Base-by-base conservation (phyloP, 2,329 filamentous ascomycete genomes). In the Coniochaeta sp. region DNA sequence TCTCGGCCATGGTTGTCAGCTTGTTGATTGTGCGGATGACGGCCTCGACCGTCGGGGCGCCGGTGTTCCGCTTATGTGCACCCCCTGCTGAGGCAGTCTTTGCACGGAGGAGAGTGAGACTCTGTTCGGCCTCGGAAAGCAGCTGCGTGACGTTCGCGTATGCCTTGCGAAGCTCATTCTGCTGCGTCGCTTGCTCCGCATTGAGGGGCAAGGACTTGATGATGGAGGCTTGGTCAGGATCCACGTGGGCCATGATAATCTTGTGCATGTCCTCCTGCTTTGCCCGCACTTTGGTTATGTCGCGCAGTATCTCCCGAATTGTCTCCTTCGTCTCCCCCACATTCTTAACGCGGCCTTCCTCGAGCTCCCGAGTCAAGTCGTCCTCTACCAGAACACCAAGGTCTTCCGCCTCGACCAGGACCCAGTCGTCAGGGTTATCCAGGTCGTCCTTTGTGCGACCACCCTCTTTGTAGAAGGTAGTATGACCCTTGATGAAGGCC, bases 1-100 rank as follows among this genome's bases (percentile, higher is more conserved):
- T 91, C 78, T 98, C 91, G 0, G 90, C 90, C 88, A 97, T 93
- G 62, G 80, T 84, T 36, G 93, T 97, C 89, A 99, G 93, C 70
- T 95, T 96, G 61, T 81, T 80, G 65, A 99, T 96, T 1, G 95
- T 99, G 62, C 90, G 90, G 66, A 93, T 88, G 22, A 99, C 90
- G 0, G 91, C 67, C 9, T 69, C 95, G 11, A 97, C 90, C 0
- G 93, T 97, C 0, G 95, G 95, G 5, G 88, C 83, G 58, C 81
- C 79, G 12, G 73, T 69, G 24, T 38, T 57, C 60, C 74, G 81
- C 65, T 78, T 81, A 47, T 77, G 76, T 2, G 77, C 71, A 57
- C 77, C 77, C 19, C 80, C 81, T 8, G 81, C 79, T 1, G 83
- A 76, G 0, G 89, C 88, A 19, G 97, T 81, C 67, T 88, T 89